Base-by-base conservation (phyloP, 2,329 filamentous ascomycete species). In the Xylaria polymorpha region DNA sequence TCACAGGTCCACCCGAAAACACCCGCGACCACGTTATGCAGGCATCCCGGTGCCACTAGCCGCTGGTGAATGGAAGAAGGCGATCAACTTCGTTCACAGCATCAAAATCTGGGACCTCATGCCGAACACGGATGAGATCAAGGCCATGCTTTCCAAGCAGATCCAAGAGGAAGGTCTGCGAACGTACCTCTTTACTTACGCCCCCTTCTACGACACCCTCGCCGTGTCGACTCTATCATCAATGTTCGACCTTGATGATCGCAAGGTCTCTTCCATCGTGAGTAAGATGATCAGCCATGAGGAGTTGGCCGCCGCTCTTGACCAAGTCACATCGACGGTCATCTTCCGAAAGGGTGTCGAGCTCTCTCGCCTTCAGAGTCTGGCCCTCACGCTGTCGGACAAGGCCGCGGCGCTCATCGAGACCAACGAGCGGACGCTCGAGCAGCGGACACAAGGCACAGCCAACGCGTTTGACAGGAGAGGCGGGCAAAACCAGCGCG, bases 41-140 rank as follows among this genome's bases (percentile, higher is more conserved):
- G 85, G 95, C 94, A 15, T 97, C 96, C 70, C 98, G 98, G 98
- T 85, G 94, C 96, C 96, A 61, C 88, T 99, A 70, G 95, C 96
- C 39, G 94, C 94, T 22, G 96, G 97, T 74, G 96, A 99, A 84
- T 99, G 96, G 96, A 97, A 97, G 89, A 97, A 97, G 86, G 92
- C 94, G 18, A 94, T 91, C 25, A 88, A 92, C 71, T 96, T 97
- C 82, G 94, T 99, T 82, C 94, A 96, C 85, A 93, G 91, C 79
- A 99, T 99, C 85, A 99, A 98, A 90, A 99, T 99, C 81, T 99
- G 96, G 96, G 96, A 99, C 64, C 88, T 99, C 74, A 97, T 99
- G 89, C 92, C 94, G 67, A 91, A 96, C 81, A 88, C 92, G 29
- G 93, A 95, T 66, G 92, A 94, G 81, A 97, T 98, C 86, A 98